Evolutionary conservation across 116 monocot species (phyloP).

Genomic region (Papilionanthe hybrid): DNA sequence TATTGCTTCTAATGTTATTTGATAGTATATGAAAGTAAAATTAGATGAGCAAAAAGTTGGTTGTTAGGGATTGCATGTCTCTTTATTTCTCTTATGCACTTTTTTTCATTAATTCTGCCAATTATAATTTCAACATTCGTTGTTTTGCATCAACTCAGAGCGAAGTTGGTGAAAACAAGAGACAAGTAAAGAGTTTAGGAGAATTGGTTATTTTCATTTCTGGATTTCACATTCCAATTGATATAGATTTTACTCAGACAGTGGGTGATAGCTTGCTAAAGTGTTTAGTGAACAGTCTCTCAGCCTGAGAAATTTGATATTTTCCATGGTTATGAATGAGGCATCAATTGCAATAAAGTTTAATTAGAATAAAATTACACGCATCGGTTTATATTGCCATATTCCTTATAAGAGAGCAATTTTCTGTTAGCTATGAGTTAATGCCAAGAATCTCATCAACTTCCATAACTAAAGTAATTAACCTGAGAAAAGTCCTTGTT

Average conservation of each 20-base stretch:
- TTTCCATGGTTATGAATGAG: conserved; percentile 46
- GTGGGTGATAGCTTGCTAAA: conserved; percentile 31
- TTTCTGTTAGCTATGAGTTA: background rate
- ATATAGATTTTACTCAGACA: conserved; percentile 26
- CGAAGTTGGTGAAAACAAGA: conserved; percentile 16
- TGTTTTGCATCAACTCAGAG: conserved; percentile 22
- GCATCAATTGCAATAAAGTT: too few relatives aligned
- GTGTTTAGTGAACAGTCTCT: conserved; percentile 42
- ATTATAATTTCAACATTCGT: background rate
- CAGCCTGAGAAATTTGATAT: conserved; percentile 42
- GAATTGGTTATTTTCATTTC: conserved; percentile 50
- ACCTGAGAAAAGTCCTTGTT: too few relatives aligned
- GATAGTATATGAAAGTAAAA: too few relatives aligned
- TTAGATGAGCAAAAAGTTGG: background rate
- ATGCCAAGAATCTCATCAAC: background rate
- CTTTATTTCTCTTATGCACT: background rate
- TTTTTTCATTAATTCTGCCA: background rate
- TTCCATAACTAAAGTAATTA: background rate
- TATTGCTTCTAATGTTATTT: too few relatives aligned
- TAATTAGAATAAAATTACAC: conserved; percentile 24
- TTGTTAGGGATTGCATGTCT: background rate
- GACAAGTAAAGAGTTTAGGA: conserved; percentile 32
- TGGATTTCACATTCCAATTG: conserved; percentile 35
- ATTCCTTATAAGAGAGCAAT: background rate
- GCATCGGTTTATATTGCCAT: conserved; percentile 3